A percentile compares a stretch with the other conserved stretches of the same genome.
Evolutionary conservation across 768 basidiomycete species (phyloP).

Genomic region (Crepidotus variabilis): DNA sequence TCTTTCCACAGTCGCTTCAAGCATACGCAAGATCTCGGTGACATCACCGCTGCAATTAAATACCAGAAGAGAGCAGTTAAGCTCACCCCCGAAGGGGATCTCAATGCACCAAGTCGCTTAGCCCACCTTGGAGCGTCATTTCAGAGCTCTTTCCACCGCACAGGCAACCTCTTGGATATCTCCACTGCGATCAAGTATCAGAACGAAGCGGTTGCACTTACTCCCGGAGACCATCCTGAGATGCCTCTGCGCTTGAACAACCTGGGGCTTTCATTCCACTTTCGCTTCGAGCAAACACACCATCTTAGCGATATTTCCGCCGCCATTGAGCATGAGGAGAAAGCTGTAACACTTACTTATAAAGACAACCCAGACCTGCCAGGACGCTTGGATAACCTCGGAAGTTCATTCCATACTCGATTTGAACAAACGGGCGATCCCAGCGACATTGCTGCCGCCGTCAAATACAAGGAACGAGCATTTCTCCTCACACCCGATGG

Average conservation of each 20-base stretch:
- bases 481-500: background rate
- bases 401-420: no score
- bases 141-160: background rate
- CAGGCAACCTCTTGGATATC: background rate
- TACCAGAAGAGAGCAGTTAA: background rate
- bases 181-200: constrained; percentile 1
- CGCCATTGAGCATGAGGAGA: no score
- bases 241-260: background rate
- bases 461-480: no score
- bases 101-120: background rate
- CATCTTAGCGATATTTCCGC: no score
- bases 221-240: background rate
- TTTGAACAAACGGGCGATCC: no score
- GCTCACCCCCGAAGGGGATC: constrained; percentile 3
- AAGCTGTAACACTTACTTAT: background rate
- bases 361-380: no score
- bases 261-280: background rate
- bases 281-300: no score
- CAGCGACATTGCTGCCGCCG: no score
- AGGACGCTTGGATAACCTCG: no score
- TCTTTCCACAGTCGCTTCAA: background rate
- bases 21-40: background rate
- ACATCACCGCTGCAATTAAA: background rate
- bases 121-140: constrained; percentile 1
- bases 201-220: constrained; percentile 1